Percentiles rank a stretch among this genome's conserved stretches.
phyloP scores from a whole-genome alignment of 2,329 filamentous ascomycete genomes.

The Colletotrichum sp. region DNA sequence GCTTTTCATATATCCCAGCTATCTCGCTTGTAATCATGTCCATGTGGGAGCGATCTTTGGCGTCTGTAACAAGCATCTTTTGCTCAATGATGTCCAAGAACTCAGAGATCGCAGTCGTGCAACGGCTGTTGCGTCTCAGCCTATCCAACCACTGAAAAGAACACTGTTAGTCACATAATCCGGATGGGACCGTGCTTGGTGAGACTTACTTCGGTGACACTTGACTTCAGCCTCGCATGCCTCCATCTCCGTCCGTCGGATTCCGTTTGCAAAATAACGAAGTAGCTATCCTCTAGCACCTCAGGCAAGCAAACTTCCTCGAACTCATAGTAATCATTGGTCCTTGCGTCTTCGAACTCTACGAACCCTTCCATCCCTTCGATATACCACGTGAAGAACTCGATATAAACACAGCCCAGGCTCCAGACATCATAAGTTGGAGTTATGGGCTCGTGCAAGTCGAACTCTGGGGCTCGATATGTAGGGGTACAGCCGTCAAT shows the following conservation, averaged over 20 bases:
- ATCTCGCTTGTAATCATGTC: not conserved
- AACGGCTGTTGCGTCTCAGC: not conserved
- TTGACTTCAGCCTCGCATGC: not conserved
- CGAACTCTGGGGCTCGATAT: constrained; percentile 2
- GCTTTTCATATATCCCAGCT: not conserved
- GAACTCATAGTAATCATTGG: not conserved
- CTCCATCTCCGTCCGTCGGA: not conserved
- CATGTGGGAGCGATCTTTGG: not conserved
- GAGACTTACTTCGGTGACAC: not conserved
- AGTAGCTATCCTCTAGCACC: not conserved
- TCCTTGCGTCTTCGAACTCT: not conserved
- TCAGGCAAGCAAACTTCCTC: not conserved
- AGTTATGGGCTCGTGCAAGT: constrained; percentile 11
- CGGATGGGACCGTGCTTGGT: not conserved
- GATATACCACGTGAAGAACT: constrained; percentile 28
- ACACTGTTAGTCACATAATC: not conserved
- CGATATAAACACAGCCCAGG: constrained; percentile 31
- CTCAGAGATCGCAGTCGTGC: not conserved
- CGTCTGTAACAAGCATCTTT: not conserved
- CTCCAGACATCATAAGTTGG: constrained; percentile 31
- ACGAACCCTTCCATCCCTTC: not conserved
- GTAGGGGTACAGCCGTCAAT: constrained; percentile 2
- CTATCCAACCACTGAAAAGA: not conserved
- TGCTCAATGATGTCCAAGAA: not conserved
- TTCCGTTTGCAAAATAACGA: not conserved